Conservation (phyloP, 305 asterid species). For the Nicotiana rustica region DNA sequence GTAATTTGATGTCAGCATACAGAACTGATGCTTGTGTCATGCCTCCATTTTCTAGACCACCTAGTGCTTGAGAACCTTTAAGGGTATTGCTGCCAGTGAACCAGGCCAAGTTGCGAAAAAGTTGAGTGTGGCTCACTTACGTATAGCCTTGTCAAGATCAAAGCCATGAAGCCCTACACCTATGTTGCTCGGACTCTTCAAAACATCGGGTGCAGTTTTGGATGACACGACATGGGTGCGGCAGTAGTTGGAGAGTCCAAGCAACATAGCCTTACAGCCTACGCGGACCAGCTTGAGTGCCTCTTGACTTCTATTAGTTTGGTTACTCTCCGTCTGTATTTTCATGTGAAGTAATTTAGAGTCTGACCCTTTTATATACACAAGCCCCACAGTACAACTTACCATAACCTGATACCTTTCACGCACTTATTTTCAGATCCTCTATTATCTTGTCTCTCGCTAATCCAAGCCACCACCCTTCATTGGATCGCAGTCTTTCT, state of each 20-base stretch:
- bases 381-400: neutral
- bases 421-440: neutral
- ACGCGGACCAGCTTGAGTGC: neutral
- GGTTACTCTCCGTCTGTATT: neutral
- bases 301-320: neutral
- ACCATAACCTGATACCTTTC: neutral
- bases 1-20: neutral
- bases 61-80: conserved; percentile 4
- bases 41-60: conserved; percentile 10
- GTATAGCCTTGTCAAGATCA: neutral
- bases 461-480: conserved; percentile 1
- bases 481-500: conserved; percentile 19
- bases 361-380: conserved; percentile 18
- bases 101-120: neutral
- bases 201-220: no score
- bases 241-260: no score
- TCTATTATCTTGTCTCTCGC: neutral
- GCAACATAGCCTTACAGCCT: neutral
- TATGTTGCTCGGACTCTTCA: no score
- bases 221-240: no score
- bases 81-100: conserved; percentile 9
- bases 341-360: conserved; percentile 12
- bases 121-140: conserved; percentile 12
- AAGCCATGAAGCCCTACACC: neutral
- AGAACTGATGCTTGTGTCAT: neutral